These are phyloP conservation scores for Pyropia yezoensis DNA, from an alignment of 23 red algal genomes.

Conservation along the genomic window DNA sequence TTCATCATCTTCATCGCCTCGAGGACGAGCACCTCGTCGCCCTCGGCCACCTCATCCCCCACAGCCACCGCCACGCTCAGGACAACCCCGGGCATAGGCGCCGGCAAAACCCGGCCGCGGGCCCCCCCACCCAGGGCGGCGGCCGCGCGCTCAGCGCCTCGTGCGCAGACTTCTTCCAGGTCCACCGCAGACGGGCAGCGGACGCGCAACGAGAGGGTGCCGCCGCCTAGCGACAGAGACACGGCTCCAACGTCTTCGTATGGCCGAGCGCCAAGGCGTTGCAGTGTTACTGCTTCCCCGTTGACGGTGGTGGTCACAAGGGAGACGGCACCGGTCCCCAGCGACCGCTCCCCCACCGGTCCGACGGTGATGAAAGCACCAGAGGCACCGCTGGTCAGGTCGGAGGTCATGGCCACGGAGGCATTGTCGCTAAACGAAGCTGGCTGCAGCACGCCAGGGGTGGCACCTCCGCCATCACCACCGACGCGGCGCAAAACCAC, in stretches of 20 bases:
- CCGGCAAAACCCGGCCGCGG: constrained; percentile 3
- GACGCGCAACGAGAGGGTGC: not conserved
- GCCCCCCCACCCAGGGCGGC: not conserved
- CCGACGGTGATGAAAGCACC: no score
- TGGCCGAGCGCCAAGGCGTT: not conserved
- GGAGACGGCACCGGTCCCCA: no score
- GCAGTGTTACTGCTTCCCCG: not conserved
- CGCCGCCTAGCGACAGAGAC: not conserved
- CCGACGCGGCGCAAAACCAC: no score
- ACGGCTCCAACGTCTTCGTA: not conserved
- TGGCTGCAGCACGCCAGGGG: no score
- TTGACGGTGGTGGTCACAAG: not conserved
- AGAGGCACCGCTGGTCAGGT: no score
- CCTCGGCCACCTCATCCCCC: constrained; percentile 15
- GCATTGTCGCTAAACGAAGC: no score
- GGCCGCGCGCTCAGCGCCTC: not conserved
- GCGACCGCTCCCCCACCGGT: not conserved
- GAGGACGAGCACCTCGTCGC: constrained; percentile 8
- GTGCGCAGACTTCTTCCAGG: not conserved
- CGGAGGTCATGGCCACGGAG: no score
- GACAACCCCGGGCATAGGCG: constrained; percentile 34
- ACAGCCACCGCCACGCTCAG: constrained; percentile 7
- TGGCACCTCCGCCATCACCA: no score
- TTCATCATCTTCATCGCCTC: constrained; percentile 62
- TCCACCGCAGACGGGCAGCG: not conserved